These are phyloP conservation scores for Sphaerulina vaccinii DNA, from an alignment of 2,329 filamentous ascomycete genomes.

Conservation along the genomic window DNA sequence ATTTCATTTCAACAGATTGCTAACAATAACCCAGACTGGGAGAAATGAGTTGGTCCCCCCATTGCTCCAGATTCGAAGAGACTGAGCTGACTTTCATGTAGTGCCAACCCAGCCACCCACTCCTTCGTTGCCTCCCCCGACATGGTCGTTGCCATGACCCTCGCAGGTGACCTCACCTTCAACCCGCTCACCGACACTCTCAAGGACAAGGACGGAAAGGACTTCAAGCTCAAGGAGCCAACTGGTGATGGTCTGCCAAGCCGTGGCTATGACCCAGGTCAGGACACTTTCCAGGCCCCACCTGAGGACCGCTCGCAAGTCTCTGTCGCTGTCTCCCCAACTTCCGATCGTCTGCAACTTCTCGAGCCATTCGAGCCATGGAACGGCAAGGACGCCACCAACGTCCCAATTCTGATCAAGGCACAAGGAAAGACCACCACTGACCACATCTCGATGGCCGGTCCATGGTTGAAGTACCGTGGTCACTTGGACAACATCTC, in stretches of 20 bases:
- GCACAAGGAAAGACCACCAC: conserved; percentile 68
- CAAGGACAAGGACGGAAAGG: conserved; percentile 93
- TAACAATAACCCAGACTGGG: conserved; percentile 57
- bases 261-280: conserved; percentile 74
- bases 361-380: conserved; percentile 81
- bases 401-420: conserved; percentile 95
- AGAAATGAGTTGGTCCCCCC: conserved; percentile 68
- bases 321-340: conserved; percentile 77
- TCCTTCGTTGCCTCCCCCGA: conserved; percentile 91
- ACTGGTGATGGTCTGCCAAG: conserved; percentile 76
- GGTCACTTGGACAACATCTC: conserved; percentile 99
- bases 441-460: conserved; percentile 60
- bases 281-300: conserved; percentile 67
- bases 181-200: conserved; percentile 88
- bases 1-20: not conserved
- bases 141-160: conserved; percentile 79
- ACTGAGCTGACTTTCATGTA: not conserved
- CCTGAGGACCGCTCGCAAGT: conserved; percentile 73
- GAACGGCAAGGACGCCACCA: conserved; percentile 77
- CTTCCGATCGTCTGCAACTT: conserved; percentile 90
- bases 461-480: conserved; percentile 98
- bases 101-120: conserved; percentile 87
- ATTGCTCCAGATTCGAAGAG: not conserved
- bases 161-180: conserved; percentile 84
- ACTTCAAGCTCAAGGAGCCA: conserved; percentile 83